Base-by-base conservation (phyloP, 2,329 filamentous ascomycete genomes). In the Colletotrichum endophyticum region DNA sequence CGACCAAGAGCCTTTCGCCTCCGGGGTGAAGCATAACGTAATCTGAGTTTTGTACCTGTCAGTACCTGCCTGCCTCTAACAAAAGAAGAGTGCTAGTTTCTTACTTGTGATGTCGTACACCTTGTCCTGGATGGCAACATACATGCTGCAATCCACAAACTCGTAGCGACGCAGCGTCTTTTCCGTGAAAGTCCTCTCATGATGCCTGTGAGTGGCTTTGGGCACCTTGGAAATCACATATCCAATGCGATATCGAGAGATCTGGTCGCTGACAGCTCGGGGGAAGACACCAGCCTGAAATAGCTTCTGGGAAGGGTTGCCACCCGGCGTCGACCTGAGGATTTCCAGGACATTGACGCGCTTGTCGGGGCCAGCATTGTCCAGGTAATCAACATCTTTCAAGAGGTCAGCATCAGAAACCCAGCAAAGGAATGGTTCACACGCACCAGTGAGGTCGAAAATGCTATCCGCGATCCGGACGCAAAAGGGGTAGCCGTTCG, bases 101-200 rank as follows among this genome's bases (percentile, higher is more conserved):
- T 59, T 13, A 78, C 78, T 61, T 12, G 75, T 78, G 9, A 78
- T 71, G 32, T 79, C 69, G 66, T 79, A 79, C 4, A 79, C 75
- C 30, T 73, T 70, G 5, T 39, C 62, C 4, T 70, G 66, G 12
- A 79, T 64, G 5, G 64, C 53, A 11, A 76, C 56, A 2, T 76
- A 78, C 61, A 74, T 67, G 12, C 67, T 36, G 27, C 61, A 72
- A 22, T 71, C 61, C n/a, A 28, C 56, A 25, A 73, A 71, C 30
- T 77, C 66, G 16, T 68, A 62, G 49, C 66, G 66, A 6, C 69
- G 66, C 5, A 77, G 61, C 44, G 62, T 49, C 8, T 36, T 32
- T 9, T 30, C 13, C 2, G 64, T 67, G 27, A 71, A 67, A 1
- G 36, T 59, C 3, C n/a, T n/a, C 6, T 49, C 25, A 8, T 59